Conservation (phyloP, 2,329 filamentous ascomycete species). For the Malbranchea zuffiana region DNA sequence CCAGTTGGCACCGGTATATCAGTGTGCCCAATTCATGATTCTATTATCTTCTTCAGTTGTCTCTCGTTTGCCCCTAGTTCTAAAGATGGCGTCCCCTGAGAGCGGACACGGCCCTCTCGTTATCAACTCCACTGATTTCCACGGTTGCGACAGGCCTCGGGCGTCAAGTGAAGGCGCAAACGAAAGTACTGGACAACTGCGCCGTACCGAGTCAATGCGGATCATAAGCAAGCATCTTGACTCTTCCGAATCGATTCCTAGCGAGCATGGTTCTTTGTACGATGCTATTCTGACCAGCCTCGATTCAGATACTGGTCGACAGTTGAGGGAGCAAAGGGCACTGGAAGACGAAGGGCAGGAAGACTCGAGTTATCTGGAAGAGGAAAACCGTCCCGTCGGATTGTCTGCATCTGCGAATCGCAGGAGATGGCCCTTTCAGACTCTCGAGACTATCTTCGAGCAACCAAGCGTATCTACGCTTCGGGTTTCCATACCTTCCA, state of each 20-base stretch:
- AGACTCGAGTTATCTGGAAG: no score
- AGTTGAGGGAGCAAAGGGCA: background rate
- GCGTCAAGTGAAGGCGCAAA: constrained; percentile 7
- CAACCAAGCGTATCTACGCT: constrained; percentile 18
- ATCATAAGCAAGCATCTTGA: constrained; percentile 17
- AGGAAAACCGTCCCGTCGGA: constrained; percentile 39
- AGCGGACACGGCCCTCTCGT: background rate
- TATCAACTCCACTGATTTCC: background rate
- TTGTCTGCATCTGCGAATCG: constrained; percentile 6
- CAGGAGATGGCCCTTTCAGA: constrained; percentile 17
- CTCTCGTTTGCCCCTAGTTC: constrained; percentile 7
- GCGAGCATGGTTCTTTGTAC: constrained; percentile 30
- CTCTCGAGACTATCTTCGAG: constrained; percentile 23
- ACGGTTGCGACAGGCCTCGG: background rate
- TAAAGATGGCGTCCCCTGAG: constrained; percentile 3
- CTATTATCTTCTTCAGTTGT: no score
- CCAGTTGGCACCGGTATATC: no score
- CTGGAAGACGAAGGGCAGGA: constrained; percentile 49
- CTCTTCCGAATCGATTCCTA: constrained; percentile 25
- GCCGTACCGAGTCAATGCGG: constrained; percentile 16
- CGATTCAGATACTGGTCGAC: constrained; percentile 13
- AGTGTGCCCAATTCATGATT: no score
- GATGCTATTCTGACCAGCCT: constrained; percentile 27
- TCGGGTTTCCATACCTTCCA: constrained; percentile 14
- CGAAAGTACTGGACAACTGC: constrained; percentile 11